Evolutionary conservation across 371 early-diverging fungal genomes (phyloP).

Genomic region (Coemansia sp.): DNA sequence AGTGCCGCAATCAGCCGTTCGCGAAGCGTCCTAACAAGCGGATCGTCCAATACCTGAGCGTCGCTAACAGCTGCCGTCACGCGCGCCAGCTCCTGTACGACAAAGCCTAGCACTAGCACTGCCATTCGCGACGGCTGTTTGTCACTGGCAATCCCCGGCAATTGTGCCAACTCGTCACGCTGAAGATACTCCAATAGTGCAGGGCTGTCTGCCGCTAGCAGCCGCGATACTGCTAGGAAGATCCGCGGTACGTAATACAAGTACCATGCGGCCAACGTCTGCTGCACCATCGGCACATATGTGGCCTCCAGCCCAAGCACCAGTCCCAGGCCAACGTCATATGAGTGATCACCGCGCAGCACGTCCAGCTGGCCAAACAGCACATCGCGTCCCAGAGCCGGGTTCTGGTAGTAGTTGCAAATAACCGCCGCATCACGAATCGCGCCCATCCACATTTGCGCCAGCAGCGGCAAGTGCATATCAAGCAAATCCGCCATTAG

Average conservation of each 20-base stretch:
- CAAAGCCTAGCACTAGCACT: conserved; percentile 5
- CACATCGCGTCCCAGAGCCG: not conserved
- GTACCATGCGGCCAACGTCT: conserved; percentile 21
- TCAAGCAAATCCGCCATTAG: conserved; percentile 12
- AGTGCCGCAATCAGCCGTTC: not conserved
- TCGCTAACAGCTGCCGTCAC: not conserved
- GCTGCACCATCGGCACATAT: conserved; percentile 20
- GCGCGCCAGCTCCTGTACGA: not conserved
- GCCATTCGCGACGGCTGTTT: not conserved
- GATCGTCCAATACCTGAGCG: not conserved
- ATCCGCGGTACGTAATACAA: conserved; percentile 20
- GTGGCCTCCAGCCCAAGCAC: conserved; percentile 32
- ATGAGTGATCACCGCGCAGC: not conserved
- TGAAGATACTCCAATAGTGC: not conserved
- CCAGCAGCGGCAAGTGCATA: conserved; percentile 28
- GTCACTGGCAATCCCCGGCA: too few species aligned
- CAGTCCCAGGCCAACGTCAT: conserved; percentile 15
- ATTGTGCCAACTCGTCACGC: not conserved
- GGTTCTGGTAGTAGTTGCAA: not conserved
- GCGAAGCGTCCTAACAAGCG: not conserved
- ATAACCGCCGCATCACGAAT: conserved; percentile 36
- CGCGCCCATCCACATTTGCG: conserved; percentile 30
- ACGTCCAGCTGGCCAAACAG: conserved; percentile 19
- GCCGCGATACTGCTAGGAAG: conserved; percentile 4
- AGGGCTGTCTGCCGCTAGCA: not conserved